These are phyloP conservation scores for Saturnispora sanitii DNA, from an alignment of 805 yeast species.

Conservation along the genomic window DNA sequence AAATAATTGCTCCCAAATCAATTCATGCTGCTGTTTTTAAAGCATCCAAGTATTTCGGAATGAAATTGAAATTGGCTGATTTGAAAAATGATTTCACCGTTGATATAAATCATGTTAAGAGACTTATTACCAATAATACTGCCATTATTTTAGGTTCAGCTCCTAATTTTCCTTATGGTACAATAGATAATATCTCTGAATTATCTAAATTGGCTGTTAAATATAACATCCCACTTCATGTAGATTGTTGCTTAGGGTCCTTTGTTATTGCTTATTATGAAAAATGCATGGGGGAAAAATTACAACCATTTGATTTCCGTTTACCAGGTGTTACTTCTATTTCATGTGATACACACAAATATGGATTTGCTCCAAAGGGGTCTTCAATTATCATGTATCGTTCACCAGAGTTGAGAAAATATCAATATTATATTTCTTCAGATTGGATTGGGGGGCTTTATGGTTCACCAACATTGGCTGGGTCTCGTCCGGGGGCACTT, in stretches of 20 bases:
- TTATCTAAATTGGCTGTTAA: conserved; percentile 56
- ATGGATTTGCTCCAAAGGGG: conserved; percentile 98
- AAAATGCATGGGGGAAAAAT: conserved; percentile 31
- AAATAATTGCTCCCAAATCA: conserved; percentile 80
- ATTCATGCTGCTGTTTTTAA: conserved; percentile 94
- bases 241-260: conserved; percentile 93
- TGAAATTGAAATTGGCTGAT: conserved; percentile 73
- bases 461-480: conserved; percentile 95
- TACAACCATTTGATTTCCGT: conserved; percentile 71
- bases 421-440: conserved; percentile 75
- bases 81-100: conserved; percentile 61
- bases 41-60: conserved; percentile 85
- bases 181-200: conserved; percentile 76
- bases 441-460: conserved; percentile 94
- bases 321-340: conserved; percentile 92
- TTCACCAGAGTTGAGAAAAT: conserved; percentile 48
- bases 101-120: conserved; percentile 48
- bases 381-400: conserved; percentile 90
- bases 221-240: conserved; percentile 78
- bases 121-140: conserved; percentile 68
- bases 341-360: conserved; percentile 98
- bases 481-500: conserved; percentile 93
- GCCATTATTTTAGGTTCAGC: conserved; percentile 86
- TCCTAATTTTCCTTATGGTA: conserved; percentile 96
- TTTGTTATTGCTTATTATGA: conserved; percentile 69